phyloP scores from a whole-genome alignment of 73 alveolate genomes.

The Tetrahymena borealis region DNA sequence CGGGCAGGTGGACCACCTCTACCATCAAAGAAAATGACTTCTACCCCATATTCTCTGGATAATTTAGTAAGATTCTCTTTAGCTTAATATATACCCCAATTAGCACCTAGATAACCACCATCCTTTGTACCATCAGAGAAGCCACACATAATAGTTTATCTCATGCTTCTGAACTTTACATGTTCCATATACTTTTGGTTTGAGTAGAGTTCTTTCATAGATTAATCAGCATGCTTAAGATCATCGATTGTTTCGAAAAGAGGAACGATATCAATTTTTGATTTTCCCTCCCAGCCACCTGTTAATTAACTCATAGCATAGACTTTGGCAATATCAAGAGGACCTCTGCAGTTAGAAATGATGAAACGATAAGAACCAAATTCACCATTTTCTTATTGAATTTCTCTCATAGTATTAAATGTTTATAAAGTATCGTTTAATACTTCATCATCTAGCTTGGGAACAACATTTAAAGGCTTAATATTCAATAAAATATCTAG shows the following conservation, averaged over 20 bases:
- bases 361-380: background rate
- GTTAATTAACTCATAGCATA: background rate
- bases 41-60: background rate
- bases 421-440: background rate
- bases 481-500: background rate
- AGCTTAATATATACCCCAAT: background rate
- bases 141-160: background rate
- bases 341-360: background rate
- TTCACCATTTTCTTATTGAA: background rate
- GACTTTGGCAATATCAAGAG: background rate
- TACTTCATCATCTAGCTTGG: background rate
- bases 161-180: background rate
- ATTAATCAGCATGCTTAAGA: background rate
- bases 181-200: background rate
- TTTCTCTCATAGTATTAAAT: background rate
- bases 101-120: background rate
- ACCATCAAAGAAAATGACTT: background rate
- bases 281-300: background rate
- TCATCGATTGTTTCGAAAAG: background rate
- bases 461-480: background rate
- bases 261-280: background rate
- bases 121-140: background rate
- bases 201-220: background rate
- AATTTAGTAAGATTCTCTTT: background rate
- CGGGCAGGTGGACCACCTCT: constrained; percentile 7